Percentiles rank a stretch among this genome's conserved stretches.
These are phyloP conservation scores for Scopulariopsis brevicaulis DNA, from an alignment of 2,329 filamentous ascomycete species.

Conservation along the genomic window DNA sequence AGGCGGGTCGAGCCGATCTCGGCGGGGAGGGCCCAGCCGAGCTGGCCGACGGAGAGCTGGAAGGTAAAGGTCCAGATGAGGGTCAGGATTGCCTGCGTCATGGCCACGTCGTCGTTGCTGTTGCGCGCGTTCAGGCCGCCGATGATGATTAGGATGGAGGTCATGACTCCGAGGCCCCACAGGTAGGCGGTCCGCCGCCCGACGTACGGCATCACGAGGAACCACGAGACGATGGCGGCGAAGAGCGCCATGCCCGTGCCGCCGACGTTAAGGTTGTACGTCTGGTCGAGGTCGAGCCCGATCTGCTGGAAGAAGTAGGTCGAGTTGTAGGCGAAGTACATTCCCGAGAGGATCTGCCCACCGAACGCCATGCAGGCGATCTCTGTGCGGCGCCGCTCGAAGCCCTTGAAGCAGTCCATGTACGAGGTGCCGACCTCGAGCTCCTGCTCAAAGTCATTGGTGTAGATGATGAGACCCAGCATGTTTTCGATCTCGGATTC, in stretches of 20 bases:
- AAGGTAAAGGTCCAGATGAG: conserved; percentile 73
- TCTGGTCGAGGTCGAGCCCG: conserved; percentile 36
- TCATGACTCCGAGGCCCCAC: conserved; percentile 63
- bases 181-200: conserved; percentile 70
- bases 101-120: conserved; percentile 40
- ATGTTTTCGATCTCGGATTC: conserved; percentile 75
- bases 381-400: conserved; percentile 66
- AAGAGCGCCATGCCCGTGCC: conserved; percentile 65
- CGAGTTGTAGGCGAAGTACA: conserved; percentile 54
- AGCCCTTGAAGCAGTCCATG: conserved; percentile 72
- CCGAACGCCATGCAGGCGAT: conserved; percentile 54
- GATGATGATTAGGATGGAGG: conserved; percentile 67
- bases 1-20: conserved; percentile 19
- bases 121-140: conserved; percentile 73
- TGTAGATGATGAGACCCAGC: conserved; percentile 85
- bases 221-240: conserved; percentile 74
- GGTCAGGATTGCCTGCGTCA: conserved; percentile 75
- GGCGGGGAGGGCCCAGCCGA: conserved; percentile 10
- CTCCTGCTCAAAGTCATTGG: conserved; percentile 66
- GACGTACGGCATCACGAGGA: conserved; percentile 61
- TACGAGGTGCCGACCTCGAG: conserved; percentile 67
- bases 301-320: conserved; percentile 52
- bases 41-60: conserved; percentile 69
- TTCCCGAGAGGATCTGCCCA: conserved; percentile 52
- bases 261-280: conserved; percentile 51